Evolutionary conservation across 805 yeast genomes (phyloP).

Genomic region (Ogataea naganishii): DNA sequence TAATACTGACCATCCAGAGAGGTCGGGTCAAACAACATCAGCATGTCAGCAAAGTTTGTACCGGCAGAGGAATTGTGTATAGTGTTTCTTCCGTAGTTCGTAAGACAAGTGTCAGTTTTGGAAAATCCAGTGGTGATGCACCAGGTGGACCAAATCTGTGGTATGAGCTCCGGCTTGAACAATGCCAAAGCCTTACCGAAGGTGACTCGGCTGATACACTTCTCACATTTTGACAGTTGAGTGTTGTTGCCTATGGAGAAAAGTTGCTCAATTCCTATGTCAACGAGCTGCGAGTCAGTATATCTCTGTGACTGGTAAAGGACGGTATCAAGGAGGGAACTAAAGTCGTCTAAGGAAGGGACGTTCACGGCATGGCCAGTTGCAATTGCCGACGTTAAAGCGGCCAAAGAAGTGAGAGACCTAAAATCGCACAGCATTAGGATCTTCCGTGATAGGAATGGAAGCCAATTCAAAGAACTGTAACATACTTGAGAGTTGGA

Average conservation of each 20-base stretch:
- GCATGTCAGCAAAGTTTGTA: constrained; percentile 41
- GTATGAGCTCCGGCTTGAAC: constrained; percentile 31
- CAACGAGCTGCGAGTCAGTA: constrained; percentile 5
- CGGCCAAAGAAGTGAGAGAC: too few species aligned
- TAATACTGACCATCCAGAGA: constrained; percentile 52
- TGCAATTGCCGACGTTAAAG: too few species aligned
- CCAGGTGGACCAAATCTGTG: constrained; percentile 33
- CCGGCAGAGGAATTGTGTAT: constrained; percentile 28
- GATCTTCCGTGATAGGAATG: too few species aligned
- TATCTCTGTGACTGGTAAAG: too few species aligned
- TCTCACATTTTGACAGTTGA: constrained; percentile 18
- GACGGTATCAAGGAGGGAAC: too few species aligned
- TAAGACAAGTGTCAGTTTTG: constrained; percentile 18
- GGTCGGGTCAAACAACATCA: constrained; percentile 41
- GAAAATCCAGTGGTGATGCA: constrained; percentile 26
- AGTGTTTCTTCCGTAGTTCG: constrained; percentile 28
- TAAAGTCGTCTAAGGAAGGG: too few species aligned
- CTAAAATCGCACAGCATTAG: too few species aligned
- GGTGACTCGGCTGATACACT: constrained; percentile 26
- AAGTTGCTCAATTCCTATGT: constrained; percentile 2
- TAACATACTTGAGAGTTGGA: too few species aligned
- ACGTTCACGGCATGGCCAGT: too few species aligned
- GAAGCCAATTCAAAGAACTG: too few species aligned
- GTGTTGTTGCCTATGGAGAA: constrained; percentile 8
- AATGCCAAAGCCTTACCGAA: constrained; percentile 29